Percentiles rank a stretch among this genome's conserved stretches.
These are phyloP conservation scores for Cyclocybe cylindracea DNA, from an alignment of 768 basidiomycete species.

Conservation along the genomic window DNA sequence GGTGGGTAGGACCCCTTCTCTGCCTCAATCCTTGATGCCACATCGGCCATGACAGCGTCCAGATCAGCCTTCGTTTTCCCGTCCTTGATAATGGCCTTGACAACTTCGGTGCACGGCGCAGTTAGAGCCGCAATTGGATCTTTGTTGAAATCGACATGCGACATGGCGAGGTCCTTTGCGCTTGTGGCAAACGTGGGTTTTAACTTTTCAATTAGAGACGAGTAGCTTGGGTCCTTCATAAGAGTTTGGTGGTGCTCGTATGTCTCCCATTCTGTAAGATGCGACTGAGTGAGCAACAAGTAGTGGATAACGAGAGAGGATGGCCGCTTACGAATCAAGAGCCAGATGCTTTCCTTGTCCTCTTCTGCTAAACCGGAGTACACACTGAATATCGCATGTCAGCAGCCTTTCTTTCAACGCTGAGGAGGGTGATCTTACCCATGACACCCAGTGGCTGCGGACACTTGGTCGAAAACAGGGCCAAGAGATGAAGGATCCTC, in stretches of 20 bases:
- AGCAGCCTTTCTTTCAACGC: neutral
- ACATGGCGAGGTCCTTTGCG: constrained; percentile 4
- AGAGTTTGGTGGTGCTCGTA: constrained; percentile 16
- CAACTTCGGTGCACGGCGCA: constrained; percentile 15
- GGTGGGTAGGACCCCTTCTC: constrained; percentile 8
- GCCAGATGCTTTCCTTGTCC: constrained; percentile 5
- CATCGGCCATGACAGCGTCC: neutral
- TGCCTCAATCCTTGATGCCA: constrained; percentile 8
- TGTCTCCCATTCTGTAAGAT: constrained; percentile 19
- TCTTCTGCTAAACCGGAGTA: constrained; percentile 13
- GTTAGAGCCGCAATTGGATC: constrained; percentile 10
- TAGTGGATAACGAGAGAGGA: neutral
- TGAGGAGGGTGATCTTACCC: neutral
- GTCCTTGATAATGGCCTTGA: constrained; percentile 12
- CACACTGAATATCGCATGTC: neutral
- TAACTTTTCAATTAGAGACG: constrained; percentile 1
- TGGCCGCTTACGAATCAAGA: constrained; percentile 9
- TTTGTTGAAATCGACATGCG: constrained; percentile 17
- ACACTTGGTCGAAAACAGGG: constrained; percentile 5
- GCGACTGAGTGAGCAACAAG: neutral
- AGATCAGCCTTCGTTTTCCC: constrained; percentile 13
- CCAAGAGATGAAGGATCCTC: constrained; percentile 3
- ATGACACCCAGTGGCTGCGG: constrained; percentile 2
- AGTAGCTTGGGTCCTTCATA: constrained; percentile 11
- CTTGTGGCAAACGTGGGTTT: constrained; percentile 5